Evolutionary conservation across 768 basidiomycete genomes (phyloP).

Genomic region (Termitomyces sp.): DNA sequence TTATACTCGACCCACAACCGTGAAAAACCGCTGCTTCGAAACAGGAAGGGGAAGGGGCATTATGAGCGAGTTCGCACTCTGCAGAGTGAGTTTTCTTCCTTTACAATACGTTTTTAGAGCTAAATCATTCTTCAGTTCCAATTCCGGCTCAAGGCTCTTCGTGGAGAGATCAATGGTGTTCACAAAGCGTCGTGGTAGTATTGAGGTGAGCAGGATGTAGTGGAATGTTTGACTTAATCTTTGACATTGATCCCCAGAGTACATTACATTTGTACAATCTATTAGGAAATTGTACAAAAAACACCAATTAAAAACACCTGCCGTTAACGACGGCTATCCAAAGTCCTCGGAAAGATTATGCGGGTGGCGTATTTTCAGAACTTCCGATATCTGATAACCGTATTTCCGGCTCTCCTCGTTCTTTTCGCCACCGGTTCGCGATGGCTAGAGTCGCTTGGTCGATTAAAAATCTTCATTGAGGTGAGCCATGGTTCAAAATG

Average conservation of each 20-base stretch:
- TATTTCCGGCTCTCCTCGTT: slow-evolving; percentile 74
- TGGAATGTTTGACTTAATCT: background rate
- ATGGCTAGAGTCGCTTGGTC: slow-evolving; percentile 65
- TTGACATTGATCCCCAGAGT: background rate
- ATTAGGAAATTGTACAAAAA: background rate
- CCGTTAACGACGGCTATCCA: background rate
- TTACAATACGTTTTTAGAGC: background rate
- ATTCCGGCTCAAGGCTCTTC: slow-evolving; percentile 81
- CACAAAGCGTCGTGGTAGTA: slow-evolving; percentile 89
- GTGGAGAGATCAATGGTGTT: slow-evolving; percentile 82
- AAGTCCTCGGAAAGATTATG: background rate
- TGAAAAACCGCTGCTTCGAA: slow-evolving; percentile 85
- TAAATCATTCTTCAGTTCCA: slow-evolving; percentile 54
- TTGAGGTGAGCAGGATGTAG: background rate
- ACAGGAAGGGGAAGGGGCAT: slow-evolving; percentile 85
- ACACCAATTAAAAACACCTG: background rate
- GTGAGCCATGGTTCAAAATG: slow-evolving; percentile 1
- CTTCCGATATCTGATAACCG: slow-evolving; percentile 46
- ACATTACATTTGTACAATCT: slow-evolving; percentile 6
- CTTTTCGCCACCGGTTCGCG: slow-evolving; percentile 84
- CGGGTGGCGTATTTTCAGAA: slow-evolving; percentile 24
- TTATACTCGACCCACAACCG: slow-evolving; percentile 78
- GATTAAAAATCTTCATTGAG: slow-evolving; percentile 58
- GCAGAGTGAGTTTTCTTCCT: slow-evolving; percentile 48
- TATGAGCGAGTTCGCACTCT: slow-evolving; percentile 84